Conservation (phyloP, 2,329 filamentous ascomycete genomes). For the Microdochium paspali region DNA sequence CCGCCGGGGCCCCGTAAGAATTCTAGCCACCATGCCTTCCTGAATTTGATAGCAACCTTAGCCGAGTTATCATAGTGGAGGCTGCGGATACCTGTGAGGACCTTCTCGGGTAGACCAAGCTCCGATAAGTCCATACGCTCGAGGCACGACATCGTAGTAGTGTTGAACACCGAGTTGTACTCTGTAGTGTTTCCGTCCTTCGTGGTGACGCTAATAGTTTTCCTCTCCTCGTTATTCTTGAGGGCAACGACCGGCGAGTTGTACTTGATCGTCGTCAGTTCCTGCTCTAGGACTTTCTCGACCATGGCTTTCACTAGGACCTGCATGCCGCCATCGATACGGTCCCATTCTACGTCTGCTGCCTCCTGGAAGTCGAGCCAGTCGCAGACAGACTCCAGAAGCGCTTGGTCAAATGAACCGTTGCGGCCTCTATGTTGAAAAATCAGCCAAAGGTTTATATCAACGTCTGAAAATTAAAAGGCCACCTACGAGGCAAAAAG, state of each 20-base stretch:
- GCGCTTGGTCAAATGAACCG: conserved; percentile 9
- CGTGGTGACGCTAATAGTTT: not conserved
- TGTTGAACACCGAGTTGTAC: conserved; percentile 21
- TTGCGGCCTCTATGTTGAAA: conserved; percentile 2
- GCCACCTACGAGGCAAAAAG: conserved; percentile 3
- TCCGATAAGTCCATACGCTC: conserved; percentile 17
- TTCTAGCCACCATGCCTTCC: conserved; percentile 20
- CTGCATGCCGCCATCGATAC: conserved; percentile 8
- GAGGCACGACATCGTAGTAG: conserved; percentile 17
- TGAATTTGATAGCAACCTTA: conserved; percentile 26
- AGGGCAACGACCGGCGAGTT: conserved; percentile 1
- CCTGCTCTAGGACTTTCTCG: not conserved
- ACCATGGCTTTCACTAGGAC: conserved; percentile 2
- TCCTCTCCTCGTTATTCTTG: not conserved
- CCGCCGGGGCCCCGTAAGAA: conserved; percentile 17
- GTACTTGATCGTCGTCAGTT: not conserved
- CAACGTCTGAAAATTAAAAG: not conserved
- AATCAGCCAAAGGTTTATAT: not conserved
- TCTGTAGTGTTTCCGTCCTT: not conserved
- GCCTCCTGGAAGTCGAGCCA: conserved; percentile 7
- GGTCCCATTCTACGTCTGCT: conserved; percentile 3
- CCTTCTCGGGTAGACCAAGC: conserved; percentile 10
- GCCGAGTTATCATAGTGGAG: conserved; percentile 18
- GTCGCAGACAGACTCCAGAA: conserved; percentile 9
- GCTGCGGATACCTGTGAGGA: conserved; percentile 19